Conservation (phyloP, 768 basidiomycete genomes). For the Lactarius tabidus region DNA sequence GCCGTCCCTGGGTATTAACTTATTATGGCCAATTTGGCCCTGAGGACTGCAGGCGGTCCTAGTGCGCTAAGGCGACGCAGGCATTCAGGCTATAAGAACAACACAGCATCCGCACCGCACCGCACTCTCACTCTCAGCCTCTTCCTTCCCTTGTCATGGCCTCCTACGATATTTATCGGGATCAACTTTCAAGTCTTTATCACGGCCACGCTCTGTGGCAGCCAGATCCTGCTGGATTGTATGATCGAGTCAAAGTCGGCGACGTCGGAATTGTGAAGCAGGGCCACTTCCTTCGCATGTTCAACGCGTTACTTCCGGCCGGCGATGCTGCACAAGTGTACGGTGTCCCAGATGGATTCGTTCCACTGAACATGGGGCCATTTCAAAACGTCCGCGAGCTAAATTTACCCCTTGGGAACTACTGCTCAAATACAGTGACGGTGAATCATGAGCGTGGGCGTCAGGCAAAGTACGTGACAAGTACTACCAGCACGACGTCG, state of each 20-base stretch:
- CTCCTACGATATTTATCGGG: slow-evolving; percentile 9
- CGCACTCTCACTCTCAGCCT: not conserved
- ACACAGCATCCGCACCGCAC: not conserved
- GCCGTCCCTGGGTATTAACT: not conserved
- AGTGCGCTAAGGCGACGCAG: not conserved
- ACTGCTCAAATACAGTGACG: slow-evolving; percentile 5
- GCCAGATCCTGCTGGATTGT: slow-evolving; percentile 20
- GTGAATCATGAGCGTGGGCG: not conserved
- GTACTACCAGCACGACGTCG: not conserved
- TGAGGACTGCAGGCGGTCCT: not conserved
- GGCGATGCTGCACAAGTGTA: not conserved
- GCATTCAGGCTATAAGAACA: not conserved
- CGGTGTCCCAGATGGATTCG: slow-evolving; percentile 9
- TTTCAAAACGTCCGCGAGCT: slow-evolving; percentile 13
- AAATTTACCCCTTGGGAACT: not conserved
- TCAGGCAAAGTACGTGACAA: slow-evolving; percentile 10
- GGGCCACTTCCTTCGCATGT: slow-evolving; percentile 22
- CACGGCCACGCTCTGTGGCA: slow-evolving; percentile 22
- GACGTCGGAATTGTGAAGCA: slow-evolving; percentile 24
- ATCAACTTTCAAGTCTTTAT: slow-evolving; percentile 7
- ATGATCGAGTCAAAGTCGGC: slow-evolving; percentile 21
- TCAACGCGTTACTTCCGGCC: slow-evolving; percentile 20
- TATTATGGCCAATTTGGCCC: not conserved
- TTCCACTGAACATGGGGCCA: slow-evolving; percentile 11
- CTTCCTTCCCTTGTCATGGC: not conserved